Conservation (phyloP, 2,329 filamentous ascomycete species). For the Fusarium oligoseptatum region DNA sequence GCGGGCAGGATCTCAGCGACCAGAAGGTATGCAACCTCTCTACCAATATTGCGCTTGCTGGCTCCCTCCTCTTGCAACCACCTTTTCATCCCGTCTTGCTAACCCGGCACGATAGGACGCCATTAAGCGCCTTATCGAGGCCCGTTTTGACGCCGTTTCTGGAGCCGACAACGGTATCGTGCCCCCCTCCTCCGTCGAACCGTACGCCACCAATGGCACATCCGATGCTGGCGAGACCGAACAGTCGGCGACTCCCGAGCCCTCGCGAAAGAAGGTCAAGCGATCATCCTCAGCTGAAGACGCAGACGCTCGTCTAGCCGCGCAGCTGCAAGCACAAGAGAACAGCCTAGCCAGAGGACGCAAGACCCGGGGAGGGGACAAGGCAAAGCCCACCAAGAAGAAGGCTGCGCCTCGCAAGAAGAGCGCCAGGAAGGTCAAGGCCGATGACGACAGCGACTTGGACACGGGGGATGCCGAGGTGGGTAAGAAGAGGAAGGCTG, state of each 20-base stretch:
- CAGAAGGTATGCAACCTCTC: slow-evolving; percentile 64
- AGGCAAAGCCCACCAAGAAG: slow-evolving; percentile 71
- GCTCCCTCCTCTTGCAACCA: neutral
- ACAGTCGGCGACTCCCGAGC: slow-evolving; percentile 60
- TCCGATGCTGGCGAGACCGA: slow-evolving; percentile 60
- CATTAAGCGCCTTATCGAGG: slow-evolving; percentile 79
- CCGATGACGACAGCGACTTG: slow-evolving; percentile 84
- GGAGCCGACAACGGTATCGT: slow-evolving; percentile 62
- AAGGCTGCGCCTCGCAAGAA: slow-evolving; percentile 75
- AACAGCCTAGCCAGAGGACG: slow-evolving; percentile 77
- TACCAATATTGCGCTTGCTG: neutral
- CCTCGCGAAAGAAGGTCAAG: slow-evolving; percentile 76
- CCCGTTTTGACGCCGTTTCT: slow-evolving; percentile 79
- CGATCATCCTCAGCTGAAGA: slow-evolving; percentile 72
- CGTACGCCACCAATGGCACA: slow-evolving; percentile 51
- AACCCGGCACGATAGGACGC: slow-evolving; percentile 59
- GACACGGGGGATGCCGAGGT: slow-evolving; percentile 70
- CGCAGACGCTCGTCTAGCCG: slow-evolving; percentile 88
- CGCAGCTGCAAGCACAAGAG: slow-evolving; percentile 91
- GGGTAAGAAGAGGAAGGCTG: slow-evolving; percentile 79
- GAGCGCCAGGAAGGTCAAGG: slow-evolving; percentile 79
- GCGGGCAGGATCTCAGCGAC: slow-evolving; percentile 68
- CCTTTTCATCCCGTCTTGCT: slow-evolving; percentile 6
- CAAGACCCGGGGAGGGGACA: slow-evolving; percentile 79
- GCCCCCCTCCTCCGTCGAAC: slow-evolving; percentile 54